phyloP scores from a whole-genome alignment of 768 basidiomycete species.

The Pleurotus salmoneostramineus region DNA sequence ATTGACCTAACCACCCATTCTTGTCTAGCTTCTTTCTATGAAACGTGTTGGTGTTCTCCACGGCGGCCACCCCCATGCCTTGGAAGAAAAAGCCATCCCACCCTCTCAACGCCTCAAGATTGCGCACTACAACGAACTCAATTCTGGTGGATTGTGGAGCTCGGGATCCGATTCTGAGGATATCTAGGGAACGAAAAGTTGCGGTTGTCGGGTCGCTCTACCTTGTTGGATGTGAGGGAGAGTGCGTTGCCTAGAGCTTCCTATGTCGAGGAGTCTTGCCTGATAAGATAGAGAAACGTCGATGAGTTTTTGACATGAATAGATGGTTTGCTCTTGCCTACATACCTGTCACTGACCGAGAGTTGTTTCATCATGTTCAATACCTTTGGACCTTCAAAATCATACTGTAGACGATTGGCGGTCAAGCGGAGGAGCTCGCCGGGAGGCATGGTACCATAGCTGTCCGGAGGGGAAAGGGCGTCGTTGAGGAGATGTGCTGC shows the following conservation, averaged over 20 bases:
- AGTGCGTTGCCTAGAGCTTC: no score
- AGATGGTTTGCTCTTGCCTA: no score
- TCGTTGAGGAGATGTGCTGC: conserved; percentile 1
- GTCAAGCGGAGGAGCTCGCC: not conserved
- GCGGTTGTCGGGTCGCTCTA: no score
- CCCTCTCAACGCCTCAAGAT: conserved; percentile 32
- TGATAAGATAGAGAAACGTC: no score
- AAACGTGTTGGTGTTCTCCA: conserved; percentile 57
- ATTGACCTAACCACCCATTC: not conserved
- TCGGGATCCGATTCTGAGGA: conserved; percentile 9
- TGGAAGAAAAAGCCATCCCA: conserved; percentile 46
- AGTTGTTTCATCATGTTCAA: conserved; percentile 12
- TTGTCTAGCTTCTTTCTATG: conserved; percentile 44
- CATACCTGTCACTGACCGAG: no score
- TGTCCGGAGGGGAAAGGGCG: not conserved
- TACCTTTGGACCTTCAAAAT: not conserved
- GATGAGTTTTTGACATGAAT: no score
- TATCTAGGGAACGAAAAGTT: not conserved
- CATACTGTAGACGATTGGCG: not conserved
- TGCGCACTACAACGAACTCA: conserved; percentile 13
- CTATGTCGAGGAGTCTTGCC: no score
- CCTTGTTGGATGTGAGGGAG: no score
- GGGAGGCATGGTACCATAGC: not conserved
- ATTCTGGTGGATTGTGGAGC: conserved; percentile 7
- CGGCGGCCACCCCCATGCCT: conserved; percentile 41